These are phyloP conservation scores for Pyronema domesticum DNA, from an alignment of 495 filamentous ascomycete genomes.

Conservation along the genomic window DNA sequence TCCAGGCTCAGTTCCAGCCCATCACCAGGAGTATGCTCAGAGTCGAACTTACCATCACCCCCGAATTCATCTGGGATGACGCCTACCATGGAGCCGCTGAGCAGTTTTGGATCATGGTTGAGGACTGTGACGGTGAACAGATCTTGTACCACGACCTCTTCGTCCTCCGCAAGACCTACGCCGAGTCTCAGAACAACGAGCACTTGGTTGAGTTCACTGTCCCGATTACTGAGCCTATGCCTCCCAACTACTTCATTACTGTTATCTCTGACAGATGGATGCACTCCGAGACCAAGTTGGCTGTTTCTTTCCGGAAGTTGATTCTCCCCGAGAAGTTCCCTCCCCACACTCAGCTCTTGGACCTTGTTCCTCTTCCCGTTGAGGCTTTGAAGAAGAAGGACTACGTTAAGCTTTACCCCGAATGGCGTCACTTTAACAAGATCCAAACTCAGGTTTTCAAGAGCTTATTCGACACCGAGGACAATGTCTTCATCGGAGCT, in stretches of 20 bases:
- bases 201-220: constrained; percentile 97
- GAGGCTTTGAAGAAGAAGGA: constrained; percentile 74
- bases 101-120: constrained; percentile 90
- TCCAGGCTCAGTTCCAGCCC: constrained; percentile 83
- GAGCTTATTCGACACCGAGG: constrained; percentile 70
- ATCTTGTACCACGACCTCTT: constrained; percentile 94
- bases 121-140: constrained; percentile 94
- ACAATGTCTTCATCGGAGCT: constrained; percentile 80
- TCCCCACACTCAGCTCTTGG: constrained; percentile 73
- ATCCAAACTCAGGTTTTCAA: constrained; percentile 96
- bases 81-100: constrained; percentile 70
- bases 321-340: constrained; percentile 91
- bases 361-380: constrained; percentile 78
- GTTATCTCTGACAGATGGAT: constrained; percentile 93
- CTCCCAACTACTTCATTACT: constrained; percentile 94
- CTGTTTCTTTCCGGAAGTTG: constrained; percentile 86
- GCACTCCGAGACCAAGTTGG: constrained; percentile 86
- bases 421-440: constrained; percentile 87
- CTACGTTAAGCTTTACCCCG: constrained; percentile 61
- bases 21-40: constrained; percentile 93
- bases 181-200: constrained; percentile 64
- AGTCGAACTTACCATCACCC: constrained; percentile 79
- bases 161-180: constrained; percentile 72
- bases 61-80: constrained; percentile 94
- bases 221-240: constrained; percentile 91